A percentile compares a stretch with the other conserved stretches of the same genome.
phyloP scores from a whole-genome alignment of 2,329 filamentous ascomycete species.

The Magnaporthales sp. region DNA sequence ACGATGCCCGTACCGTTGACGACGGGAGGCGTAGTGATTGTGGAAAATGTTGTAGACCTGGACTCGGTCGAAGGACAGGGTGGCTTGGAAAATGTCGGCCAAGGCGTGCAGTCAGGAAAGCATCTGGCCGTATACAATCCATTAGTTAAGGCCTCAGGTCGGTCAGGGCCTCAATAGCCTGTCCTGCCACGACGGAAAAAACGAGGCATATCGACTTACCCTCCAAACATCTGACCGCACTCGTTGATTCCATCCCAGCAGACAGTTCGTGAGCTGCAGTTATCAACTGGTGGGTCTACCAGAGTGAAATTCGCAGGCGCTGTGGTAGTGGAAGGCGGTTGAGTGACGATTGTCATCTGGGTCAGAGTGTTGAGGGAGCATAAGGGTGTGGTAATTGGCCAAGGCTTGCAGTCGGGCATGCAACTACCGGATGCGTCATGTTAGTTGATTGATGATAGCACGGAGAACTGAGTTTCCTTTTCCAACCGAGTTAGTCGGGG shows the following conservation, averaged over 20 bases:
- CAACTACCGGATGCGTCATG: not conserved
- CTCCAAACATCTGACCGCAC: constrained; percentile 3
- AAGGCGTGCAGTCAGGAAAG: constrained; percentile 5
- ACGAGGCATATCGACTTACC: not conserved
- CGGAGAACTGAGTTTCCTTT: not conserved
- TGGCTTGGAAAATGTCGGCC: not conserved
- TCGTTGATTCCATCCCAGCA: constrained; percentile 5
- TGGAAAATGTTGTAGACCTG: not conserved
- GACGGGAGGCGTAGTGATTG: not conserved
- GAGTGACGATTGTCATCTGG: not conserved
- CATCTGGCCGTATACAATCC: not conserved
- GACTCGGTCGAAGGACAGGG: not conserved
- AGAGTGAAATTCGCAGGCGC: not conserved
- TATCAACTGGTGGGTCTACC: not conserved
- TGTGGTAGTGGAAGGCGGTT: constrained; percentile 15
- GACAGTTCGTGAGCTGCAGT: constrained; percentile 13
- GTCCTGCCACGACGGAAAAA: not conserved
- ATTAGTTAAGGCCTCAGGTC: not conserved
- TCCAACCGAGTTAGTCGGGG: not conserved
- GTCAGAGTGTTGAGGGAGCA: constrained; percentile 1
- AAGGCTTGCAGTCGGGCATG: constrained; percentile 1
- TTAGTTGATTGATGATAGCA: not conserved
- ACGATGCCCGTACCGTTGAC: not conserved
- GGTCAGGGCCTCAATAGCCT: not conserved
- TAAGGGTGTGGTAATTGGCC: not conserved